Percentiles rank a stretch among this genome's conserved stretches.
Evolutionary conservation across 441 rosid species (phyloP).

Genomic region (Adansonia madagascariensis): DNA sequence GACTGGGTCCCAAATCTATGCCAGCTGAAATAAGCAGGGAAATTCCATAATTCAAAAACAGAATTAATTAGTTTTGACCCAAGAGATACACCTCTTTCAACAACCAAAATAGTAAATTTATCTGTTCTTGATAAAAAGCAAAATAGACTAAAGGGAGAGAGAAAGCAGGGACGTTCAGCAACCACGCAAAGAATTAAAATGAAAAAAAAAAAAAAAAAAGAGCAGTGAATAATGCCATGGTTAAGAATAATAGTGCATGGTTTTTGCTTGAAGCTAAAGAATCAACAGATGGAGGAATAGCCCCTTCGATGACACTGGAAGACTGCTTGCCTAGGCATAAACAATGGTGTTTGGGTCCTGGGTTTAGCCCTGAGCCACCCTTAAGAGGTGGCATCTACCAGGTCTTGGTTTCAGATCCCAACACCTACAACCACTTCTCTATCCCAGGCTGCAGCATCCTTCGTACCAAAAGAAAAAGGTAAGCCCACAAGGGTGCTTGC

Average conservation of each 20-base stretch:
- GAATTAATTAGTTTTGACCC: slow-evolving; percentile 6
- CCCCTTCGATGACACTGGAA: neutral
- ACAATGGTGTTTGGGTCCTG: neutral
- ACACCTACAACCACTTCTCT: neutral
- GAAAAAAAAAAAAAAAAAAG: neutral
- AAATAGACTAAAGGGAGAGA: neutral
- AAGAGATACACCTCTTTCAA: neutral
- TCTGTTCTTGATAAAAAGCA: neutral
- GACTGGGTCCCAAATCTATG: slow-evolving; percentile 79
- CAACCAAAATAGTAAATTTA: neutral
- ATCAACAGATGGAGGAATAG: neutral
- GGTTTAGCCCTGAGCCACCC: neutral
- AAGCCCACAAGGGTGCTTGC: neutral
- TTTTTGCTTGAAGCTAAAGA: slow-evolving; percentile 5
- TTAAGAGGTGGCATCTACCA: neutral
- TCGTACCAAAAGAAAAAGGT: neutral
- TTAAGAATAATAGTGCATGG: neutral
- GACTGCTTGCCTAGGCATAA: neutral
- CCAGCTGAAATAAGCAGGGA: slow-evolving; percentile 50
- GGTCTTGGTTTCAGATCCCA: neutral
- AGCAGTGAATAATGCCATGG: slow-evolving; percentile 4
- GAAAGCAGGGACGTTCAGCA: neutral
- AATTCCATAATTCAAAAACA: slow-evolving; percentile 1
- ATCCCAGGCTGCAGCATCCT: slow-evolving; percentile 7
- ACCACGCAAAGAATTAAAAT: slow-evolving; percentile 8